Base-by-base conservation (phyloP, 2,329 filamentous ascomycete species). In the Penicillium sp. region DNA sequence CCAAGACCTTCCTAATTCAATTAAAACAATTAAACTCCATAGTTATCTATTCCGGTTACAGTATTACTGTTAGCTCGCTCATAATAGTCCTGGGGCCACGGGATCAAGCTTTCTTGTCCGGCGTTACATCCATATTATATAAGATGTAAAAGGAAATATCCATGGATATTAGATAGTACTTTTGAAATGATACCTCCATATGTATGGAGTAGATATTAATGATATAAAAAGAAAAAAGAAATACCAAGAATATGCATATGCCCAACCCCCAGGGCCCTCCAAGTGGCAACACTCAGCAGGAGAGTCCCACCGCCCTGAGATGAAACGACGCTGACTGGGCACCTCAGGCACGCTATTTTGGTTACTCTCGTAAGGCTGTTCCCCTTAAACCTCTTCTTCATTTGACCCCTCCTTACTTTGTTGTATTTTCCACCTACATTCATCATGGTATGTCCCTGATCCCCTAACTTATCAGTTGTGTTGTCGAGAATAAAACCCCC, bases 391-490 rank as follows among this genome's bases (percentile, higher is more conserved):
- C 60, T 57, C 62, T 59, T 56, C 60, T 56, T 55, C 60, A 43
- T 50, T 55, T 50, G 40, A 52, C 55, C 55, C 59, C 55, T 60
- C 53, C 49, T 55, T 24, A 59, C 57, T 55, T 42, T 57, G 43
- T 61, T 56, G 50, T 53, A 55, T 50, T 61, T 50, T 55, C 53
- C 40, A 58, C 40, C 32, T 18, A 47, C 45, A 60, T 61, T 62
- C 65, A 72, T 56, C 61, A 74, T 74, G 71, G 71, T 72, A 70
- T 57, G 66, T 48, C 18, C 42, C 31, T 39, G 32, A 10, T 18
- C 35, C 44, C 47, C 34, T 52, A 50, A 22, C 39, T 20, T 24
- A 24, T 35, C 38, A 34, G 42, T 44, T 45, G 37, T 58, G 53
- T 52, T 50, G 50, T 60, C 53, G 50, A 57, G 34, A 55, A 66